Conservation (phyloP, 441 rosid species). For the Caryocar brasiliense region DNA sequence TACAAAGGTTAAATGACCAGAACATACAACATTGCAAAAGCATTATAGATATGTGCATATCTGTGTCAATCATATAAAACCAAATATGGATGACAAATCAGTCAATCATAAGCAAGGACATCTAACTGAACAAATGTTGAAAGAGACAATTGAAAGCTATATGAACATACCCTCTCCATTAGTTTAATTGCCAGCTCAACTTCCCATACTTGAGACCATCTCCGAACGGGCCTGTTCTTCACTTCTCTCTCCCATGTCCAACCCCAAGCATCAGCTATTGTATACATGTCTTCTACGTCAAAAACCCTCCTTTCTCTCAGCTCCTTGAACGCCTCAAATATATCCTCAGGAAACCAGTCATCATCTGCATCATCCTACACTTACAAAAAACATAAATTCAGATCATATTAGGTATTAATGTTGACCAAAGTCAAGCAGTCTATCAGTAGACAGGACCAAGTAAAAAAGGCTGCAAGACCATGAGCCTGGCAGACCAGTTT, state of each 20-base stretch:
- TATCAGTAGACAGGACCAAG: background rate
- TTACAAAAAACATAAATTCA: constrained; percentile 1
- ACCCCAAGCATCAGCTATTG: constrained; percentile 96
- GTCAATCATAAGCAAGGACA: no score
- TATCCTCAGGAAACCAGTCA: constrained; percentile 86
- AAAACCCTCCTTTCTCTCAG: constrained; percentile 67
- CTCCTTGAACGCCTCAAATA: constrained; percentile 81
- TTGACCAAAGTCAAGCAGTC: background rate
- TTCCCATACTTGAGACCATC: constrained; percentile 96
- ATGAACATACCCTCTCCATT: constrained; percentile 61
- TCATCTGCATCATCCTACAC: constrained; percentile 74
- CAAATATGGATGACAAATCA: no score
- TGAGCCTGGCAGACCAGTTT: no score
- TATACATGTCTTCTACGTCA: constrained; percentile 80
- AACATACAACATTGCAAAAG: no score
- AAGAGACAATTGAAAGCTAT: no score
- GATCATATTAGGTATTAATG: background rate
- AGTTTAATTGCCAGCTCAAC: constrained; percentile 74
- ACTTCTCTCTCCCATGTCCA: constrained; percentile 95
- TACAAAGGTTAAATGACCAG: no score
- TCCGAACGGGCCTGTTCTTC: constrained; percentile 61
- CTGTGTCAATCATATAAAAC: no score
- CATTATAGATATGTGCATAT: no score
- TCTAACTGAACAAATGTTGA: no score
- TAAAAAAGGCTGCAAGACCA: background rate